Base-by-base conservation (phyloP, 2,329 filamentous ascomycete genomes). In the Aspergillus alliaceus region DNA sequence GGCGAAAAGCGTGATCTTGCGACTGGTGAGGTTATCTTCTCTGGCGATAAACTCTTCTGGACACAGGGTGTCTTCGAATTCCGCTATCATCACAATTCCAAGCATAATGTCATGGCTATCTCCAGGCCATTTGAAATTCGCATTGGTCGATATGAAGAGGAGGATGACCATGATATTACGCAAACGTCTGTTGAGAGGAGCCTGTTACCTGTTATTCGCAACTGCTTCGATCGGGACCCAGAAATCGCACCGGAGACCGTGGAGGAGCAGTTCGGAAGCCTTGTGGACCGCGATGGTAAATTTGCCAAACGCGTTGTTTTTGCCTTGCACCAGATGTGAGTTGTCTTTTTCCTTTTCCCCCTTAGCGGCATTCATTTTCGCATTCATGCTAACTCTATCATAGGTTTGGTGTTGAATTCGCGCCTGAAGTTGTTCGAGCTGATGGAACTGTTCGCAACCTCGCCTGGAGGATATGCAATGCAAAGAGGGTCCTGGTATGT, bases 1-100 rank as follows among this genome's bases (percentile, higher is more conserved):
- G 79, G 80, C 1, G 69, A 74, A 47, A 79, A 81, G 2, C 82
- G 82, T 3, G 77, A 90, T 56, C 82, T 87, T 62, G 84, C 91
- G 4, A 82, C 84, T 12, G 95, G 95, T 42, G 91, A 96, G 72
- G 88, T 98, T 69, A 75, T 91, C 12, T 98, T 99, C 70, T 82
- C 87, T 9, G 93, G 95, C 48, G 93, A 98, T 77, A 96, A 96
- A 77, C 83, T 97, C 2, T 99, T 91, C 88, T 99, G 95, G 95
- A 96, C 90, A 0, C 90, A 93, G 59, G 95, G 95, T 54, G 90
- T 96, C 3, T 99, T 96, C 69, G 95, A 99, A 70, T 96, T 99
- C 79, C 87, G 95, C 39, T 97, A 97, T 76, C 95, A 99, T 75
- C 95, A 99, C 75, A 88, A 91, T 65, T 92, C 92, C 55, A 90